phyloP scores from a whole-genome alignment of 2,329 filamentous ascomycete species.

The Tricladium varicosporioides region DNA sequence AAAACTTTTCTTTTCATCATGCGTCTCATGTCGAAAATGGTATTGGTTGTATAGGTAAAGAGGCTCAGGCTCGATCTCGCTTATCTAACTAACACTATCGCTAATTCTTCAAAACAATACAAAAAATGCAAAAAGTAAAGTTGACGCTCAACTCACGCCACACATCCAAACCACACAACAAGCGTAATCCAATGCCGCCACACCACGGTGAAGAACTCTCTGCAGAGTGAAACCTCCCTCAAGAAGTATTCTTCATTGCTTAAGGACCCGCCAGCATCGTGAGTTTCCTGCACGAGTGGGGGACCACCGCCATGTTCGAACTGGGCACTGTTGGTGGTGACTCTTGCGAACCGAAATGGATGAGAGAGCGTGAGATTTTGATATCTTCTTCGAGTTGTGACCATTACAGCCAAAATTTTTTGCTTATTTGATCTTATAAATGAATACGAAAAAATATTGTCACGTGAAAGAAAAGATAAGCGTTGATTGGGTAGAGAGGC shows the following conservation, averaged over 20 bases:
- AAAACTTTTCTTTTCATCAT: no score
- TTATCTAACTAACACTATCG: no score
- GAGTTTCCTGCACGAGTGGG: slow-evolving; percentile 67
- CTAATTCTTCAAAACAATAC: slow-evolving; percentile 7
- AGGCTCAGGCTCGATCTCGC: no score
- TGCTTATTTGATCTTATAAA: slow-evolving; percentile 24
- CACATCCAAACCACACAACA: slow-evolving; percentile 55
- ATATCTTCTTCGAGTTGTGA: slow-evolving; percentile 51
- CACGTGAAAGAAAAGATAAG: not conserved
- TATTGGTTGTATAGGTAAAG: no score
- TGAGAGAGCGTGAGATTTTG: slow-evolving; percentile 55
- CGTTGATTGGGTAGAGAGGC: not conserved
- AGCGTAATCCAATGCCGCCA: slow-evolving; percentile 68
- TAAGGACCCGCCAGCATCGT: slow-evolving; percentile 61
- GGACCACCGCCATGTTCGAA: slow-evolving; percentile 65
- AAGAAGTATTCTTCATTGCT: slow-evolving; percentile 67
- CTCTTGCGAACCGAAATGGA: slow-evolving; percentile 29
- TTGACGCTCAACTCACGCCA: slow-evolving; percentile 30
- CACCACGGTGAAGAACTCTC: slow-evolving; percentile 67
- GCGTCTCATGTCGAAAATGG: no score
- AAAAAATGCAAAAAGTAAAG: slow-evolving; percentile 28
- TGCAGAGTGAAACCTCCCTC: slow-evolving; percentile 73
- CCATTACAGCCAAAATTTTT: slow-evolving; percentile 56
- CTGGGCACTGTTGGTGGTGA: slow-evolving; percentile 55
- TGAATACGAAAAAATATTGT: not conserved